phyloP scores from a whole-genome alignment of 83 land plant genomes.

The Diphasiastrum complanatum region DNA sequence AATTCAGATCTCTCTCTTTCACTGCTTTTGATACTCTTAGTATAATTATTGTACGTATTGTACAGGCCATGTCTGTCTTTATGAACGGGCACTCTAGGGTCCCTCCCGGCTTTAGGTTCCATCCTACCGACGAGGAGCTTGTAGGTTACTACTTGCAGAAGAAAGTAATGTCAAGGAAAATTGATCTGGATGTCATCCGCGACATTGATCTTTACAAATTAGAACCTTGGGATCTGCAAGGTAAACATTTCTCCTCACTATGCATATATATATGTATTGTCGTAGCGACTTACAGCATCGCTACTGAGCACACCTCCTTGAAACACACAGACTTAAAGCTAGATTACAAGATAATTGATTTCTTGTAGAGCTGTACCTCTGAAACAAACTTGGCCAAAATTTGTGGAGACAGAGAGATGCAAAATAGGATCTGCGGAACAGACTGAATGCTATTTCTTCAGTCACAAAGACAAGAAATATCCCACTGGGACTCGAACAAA shows the following conservation, averaged over 20 bases:
- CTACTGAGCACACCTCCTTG: not conserved
- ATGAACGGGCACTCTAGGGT: too few relatives aligned
- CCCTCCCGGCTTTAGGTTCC: conserved; percentile 39
- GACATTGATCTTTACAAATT: conserved; percentile 71
- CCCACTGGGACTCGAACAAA: conserved; percentile 49
- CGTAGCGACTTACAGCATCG: not conserved
- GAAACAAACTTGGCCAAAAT: not conserved
- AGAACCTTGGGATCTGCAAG: conserved; percentile 72
- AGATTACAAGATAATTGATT: too few relatives aligned
- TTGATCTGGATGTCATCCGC: conserved; percentile 65
- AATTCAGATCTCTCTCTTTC: too few relatives aligned
- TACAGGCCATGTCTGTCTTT: too few relatives aligned
- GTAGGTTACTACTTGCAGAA: conserved; percentile 58
- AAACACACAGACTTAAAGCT: not conserved
- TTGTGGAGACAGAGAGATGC: not conserved
- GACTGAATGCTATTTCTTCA: conserved; percentile 53
- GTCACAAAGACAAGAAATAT: conserved; percentile 42
- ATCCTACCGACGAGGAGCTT: conserved; percentile 70
- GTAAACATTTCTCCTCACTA: conserved; percentile 15
- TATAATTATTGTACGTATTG: too few relatives aligned
- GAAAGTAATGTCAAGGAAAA: conserved; percentile 60
- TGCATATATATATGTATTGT: not conserved
- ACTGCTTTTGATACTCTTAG: too few relatives aligned
- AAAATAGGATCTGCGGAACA: too few relatives aligned
- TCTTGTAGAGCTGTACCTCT: not conserved